A percentile compares a stretch with the other conserved stretches of the same genome.
phyloP scores from a whole-genome alignment of 2,329 filamentous ascomycete species.

The Ascochyta clinopodiicola region DNA sequence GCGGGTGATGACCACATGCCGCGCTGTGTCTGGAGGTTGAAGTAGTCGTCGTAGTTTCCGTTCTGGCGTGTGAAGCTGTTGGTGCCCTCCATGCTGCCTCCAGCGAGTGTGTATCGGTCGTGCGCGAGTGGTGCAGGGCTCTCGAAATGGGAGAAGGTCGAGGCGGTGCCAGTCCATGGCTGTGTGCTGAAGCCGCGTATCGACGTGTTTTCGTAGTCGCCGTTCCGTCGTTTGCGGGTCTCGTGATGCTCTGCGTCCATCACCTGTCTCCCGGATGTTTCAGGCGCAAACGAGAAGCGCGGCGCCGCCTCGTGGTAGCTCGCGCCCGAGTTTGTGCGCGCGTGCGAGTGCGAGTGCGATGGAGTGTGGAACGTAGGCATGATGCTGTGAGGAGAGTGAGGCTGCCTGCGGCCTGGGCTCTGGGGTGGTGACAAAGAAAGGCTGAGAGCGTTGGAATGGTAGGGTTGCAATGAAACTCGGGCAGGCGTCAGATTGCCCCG shows the following conservation, averaged over 20 bases:
- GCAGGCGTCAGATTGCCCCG: conserved; percentile 6
- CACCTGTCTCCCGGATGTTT: conserved; percentile 39
- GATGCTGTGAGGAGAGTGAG: no score
- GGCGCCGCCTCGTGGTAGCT: conserved; percentile 31
- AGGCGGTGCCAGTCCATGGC: conserved; percentile 30
- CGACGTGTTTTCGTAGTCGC: conserved; percentile 16
- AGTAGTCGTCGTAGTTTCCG: conserved; percentile 54
- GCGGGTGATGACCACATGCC: conserved; percentile 45
- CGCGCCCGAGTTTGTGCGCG: conserved; percentile 21
- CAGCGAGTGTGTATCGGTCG: conserved; percentile 58
- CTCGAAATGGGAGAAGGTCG: conserved; percentile 33
- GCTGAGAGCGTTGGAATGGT: neutral
- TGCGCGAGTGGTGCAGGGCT: conserved; percentile 58
- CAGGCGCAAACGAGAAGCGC: conserved; percentile 33
- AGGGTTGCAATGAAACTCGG: neutral
- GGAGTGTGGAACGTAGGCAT: conserved; percentile 41
- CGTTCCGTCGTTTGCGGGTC: conserved; percentile 42
- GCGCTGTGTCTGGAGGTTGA: conserved; percentile 45
- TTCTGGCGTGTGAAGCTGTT: conserved; percentile 46
- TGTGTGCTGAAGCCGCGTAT: conserved; percentile 21
- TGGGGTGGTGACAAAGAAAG: conserved; percentile 16
- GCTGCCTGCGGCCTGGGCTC: no score
- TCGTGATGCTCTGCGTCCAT: conserved; percentile 36
- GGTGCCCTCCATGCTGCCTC: conserved; percentile 57
- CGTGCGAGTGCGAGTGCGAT: conserved; percentile 21